Evolutionary conservation across 305 asterid genomes (phyloP).

Genomic region (Stenogyne calaminthoides): DNA sequence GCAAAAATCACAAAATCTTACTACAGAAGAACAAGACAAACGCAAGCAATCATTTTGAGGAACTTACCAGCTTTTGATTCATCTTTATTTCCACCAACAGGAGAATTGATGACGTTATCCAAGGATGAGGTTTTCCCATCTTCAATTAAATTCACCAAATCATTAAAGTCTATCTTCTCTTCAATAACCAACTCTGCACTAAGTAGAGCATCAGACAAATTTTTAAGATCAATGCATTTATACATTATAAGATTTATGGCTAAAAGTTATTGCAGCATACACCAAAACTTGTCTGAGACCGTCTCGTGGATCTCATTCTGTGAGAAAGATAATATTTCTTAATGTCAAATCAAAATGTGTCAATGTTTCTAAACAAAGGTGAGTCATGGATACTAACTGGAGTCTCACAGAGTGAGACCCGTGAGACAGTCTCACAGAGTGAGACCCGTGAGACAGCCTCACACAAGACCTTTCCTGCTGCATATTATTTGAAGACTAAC

Average conservation of each 20-base stretch:
- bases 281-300: neutral
- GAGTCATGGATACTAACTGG: neutral
- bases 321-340: neutral
- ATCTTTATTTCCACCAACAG: conserved; percentile 37
- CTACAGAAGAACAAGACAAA: neutral
- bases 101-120: conserved; percentile 33
- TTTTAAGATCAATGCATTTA: conserved; percentile 19
- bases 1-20: neutral
- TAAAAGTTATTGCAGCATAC: neutral
- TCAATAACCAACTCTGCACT: conserved; percentile 83
- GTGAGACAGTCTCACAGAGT: neutral
- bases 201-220: conserved; percentile 37
- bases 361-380: neutral
- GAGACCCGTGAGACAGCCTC: too few relatives aligned
- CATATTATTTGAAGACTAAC: neutral
- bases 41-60: conserved; percentile 8
- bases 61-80: conserved; percentile 47
- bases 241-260: neutral
- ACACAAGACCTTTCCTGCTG: neutral
- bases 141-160: conserved; percentile 61
- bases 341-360: neutral
- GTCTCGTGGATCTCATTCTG: neutral
- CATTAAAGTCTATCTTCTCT: conserved; percentile 84
- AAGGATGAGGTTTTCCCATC: conserved; percentile 39
- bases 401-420: neutral